Evolutionary conservation across 2,329 filamentous ascomycete species (phyloP).

Genomic region (Trichophyton verrucosum): DNA sequence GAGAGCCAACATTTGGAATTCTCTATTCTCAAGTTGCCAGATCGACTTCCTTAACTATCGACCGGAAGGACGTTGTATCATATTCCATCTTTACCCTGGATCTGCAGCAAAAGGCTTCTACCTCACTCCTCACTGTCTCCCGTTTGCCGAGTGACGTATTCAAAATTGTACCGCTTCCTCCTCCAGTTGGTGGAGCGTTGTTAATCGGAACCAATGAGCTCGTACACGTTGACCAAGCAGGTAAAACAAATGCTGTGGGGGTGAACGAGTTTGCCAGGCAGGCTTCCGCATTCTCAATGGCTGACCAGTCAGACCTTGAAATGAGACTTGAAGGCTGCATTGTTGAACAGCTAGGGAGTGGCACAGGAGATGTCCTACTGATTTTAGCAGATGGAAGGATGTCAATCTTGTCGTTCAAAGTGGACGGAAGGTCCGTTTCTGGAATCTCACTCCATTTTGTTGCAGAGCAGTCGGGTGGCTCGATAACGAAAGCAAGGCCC

Average conservation of each 20-base stretch:
- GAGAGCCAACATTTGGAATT: conserved; percentile 93
- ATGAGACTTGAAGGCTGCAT: conserved; percentile 70
- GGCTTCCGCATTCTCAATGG: conserved; percentile 69
- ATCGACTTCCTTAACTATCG: conserved; percentile 59
- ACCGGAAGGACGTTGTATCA: conserved; percentile 70
- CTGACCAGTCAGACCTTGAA: conserved; percentile 70
- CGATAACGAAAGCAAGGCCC: conserved; percentile 47
- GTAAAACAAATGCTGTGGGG: conserved; percentile 81
- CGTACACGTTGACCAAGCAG: conserved; percentile 90
- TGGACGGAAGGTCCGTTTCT: conserved; percentile 85
- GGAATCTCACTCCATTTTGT: conserved; percentile 64
- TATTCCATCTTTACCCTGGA: conserved; percentile 96
- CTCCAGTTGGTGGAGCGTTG: conserved; percentile 77
- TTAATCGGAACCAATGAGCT: conserved; percentile 81
- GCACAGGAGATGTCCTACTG: conserved; percentile 73
- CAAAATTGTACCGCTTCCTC: conserved; percentile 66
- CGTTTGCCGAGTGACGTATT: conserved; percentile 79
- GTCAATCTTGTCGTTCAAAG: conserved; percentile 63
- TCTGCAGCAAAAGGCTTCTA: conserved; percentile 83
- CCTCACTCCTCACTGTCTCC: conserved; percentile 74
- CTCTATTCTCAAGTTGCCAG: conserved; percentile 63
- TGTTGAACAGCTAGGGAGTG: conserved; percentile 62
- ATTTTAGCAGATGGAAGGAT: conserved; percentile 64
- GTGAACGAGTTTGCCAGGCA: conserved; percentile 83
- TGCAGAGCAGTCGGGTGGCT: conserved; percentile 49